Base-by-base conservation (phyloP, 768 basidiomycete species). In the Russula vinacea region DNA sequence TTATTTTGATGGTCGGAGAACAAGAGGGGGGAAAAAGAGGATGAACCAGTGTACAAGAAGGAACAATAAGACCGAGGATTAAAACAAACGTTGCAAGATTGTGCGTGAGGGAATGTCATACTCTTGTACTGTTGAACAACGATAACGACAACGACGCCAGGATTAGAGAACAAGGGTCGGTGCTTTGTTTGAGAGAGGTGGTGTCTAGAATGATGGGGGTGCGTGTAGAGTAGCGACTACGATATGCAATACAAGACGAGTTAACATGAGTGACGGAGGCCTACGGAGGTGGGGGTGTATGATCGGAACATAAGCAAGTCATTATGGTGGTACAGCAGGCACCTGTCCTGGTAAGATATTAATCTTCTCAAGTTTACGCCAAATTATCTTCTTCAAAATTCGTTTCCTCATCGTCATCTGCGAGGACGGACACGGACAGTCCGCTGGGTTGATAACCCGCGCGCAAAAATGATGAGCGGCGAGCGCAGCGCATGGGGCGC, bases 401-500 rank as follows among this genome's bases (percentile, higher is more conserved):
- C 24, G 11, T 22, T 45, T 35, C 60, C 1, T 37, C 60, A 1
- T 40, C 51, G 0, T 32, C 52, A 1, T 63, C 42, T 16, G 39
- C 33, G 35, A 49, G 14, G 37, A 56, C 32, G 29, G 60, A 68
- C 40, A 26, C 24, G 19, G 65, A 68, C 11, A 68, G 58, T 32
- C 65, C 13, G 58, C 67, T 68, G 24, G 65, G 65, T 19, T 67
- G 65, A 17, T 68, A 68, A 7, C 65, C 65, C 1, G 58, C 54
- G 14, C 58, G 58, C 17, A 64, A 16, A 37, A 60, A 50, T 19
- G 58, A 59, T 19, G 44, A 53, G 5, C 64, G 64, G 1, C 58
- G 60, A 16, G 55, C 47, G 58, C 65, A 64, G 3, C 67, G 67
- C 65, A 68, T 66, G 42, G 65, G 65, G 8, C 65, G 67, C 11